phyloP scores from a whole-genome alignment of 108 stramenopile species.

The Bacterosira constricta region DNA sequence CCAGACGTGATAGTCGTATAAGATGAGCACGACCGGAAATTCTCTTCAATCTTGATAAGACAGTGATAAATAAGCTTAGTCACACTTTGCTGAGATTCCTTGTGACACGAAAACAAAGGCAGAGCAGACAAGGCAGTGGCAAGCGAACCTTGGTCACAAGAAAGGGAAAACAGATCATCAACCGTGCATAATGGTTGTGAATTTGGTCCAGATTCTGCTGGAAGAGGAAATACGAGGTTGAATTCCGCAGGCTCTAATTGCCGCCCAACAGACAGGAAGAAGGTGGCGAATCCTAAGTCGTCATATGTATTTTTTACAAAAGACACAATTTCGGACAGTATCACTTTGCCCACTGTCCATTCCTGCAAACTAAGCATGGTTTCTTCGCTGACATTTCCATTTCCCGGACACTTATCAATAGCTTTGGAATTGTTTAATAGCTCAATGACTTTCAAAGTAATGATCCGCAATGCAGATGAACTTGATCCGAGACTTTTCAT shows the following conservation, averaged over 20 bases:
- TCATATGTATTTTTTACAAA: slow-evolving; percentile 22
- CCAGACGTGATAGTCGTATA: background rate
- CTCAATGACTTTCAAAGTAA: slow-evolving; percentile 43
- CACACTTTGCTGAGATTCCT: slow-evolving; percentile 26
- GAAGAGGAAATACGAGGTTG: slow-evolving; percentile 53
- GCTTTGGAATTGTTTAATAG: slow-evolving; percentile 19
- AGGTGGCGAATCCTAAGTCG: slow-evolving; percentile 35
- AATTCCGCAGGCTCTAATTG: slow-evolving; percentile 58
- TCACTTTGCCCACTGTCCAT: slow-evolving; percentile 31
- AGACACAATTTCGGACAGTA: slow-evolving; percentile 24
- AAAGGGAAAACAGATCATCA: slow-evolving; percentile 40
- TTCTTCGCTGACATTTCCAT: background rate
- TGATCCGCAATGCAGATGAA: slow-evolving; percentile 33
- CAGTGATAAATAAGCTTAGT: slow-evolving; percentile 46
- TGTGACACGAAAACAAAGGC: slow-evolving; percentile 47
- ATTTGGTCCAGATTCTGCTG: background rate
- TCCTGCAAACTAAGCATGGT: background rate
- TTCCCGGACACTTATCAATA: background rate
- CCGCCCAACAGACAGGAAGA: slow-evolving; percentile 50
- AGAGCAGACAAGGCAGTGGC: slow-evolving; percentile 43
- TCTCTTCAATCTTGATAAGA: slow-evolving; percentile 31
- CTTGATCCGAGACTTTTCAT: slow-evolving; percentile 17
- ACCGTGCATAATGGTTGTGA: slow-evolving; percentile 8
- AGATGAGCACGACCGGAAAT: background rate
- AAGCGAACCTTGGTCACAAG: slow-evolving; percentile 42